Percentiles rank a stretch among this genome's conserved stretches.
phyloP scores from a whole-genome alignment of 768 basidiomycete genomes.

The Obba rivulosa region DNA sequence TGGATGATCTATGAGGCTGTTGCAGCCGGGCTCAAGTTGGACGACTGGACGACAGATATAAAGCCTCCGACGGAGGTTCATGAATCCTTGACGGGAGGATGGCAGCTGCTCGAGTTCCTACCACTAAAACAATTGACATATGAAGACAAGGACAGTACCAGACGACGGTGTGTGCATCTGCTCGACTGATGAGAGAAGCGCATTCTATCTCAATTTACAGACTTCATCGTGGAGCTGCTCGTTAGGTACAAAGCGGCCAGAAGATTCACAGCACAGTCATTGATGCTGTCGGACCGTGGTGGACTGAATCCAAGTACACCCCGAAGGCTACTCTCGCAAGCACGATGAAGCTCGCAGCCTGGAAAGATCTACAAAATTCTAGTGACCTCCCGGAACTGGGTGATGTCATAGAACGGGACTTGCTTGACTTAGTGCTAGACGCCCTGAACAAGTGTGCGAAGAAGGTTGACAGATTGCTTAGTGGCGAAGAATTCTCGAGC shows the following conservation, averaged over 20 bases:
- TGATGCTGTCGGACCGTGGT: too few relatives aligned
- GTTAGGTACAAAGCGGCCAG: background rate
- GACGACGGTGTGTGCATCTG: background rate
- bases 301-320: too few relatives aligned
- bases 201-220: background rate
- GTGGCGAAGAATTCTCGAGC: too few relatives aligned
- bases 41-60: background rate
- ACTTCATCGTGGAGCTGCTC: slow-evolving; percentile 1
- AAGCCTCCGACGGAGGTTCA: background rate
- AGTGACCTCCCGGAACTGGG: too few relatives aligned
- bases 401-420: too few relatives aligned
- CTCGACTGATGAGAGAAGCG: background rate
- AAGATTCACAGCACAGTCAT: slow-evolving; percentile 1
- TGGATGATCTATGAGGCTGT: slow-evolving; percentile 2
- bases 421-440: too few relatives aligned
- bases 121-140: background rate
- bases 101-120: background rate
- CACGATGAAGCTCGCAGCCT: too few relatives aligned
- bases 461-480: too few relatives aligned
- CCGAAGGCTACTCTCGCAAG: too few relatives aligned
- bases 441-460: too few relatives aligned
- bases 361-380: too few relatives aligned
- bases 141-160: background rate
- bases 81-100: background rate
- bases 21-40: background rate